A percentile compares a stretch with the other conserved stretches of the same genome.
Evolutionary conservation across 345 rosid species (phyloP).

Genomic region (Boechera stricta): DNA sequence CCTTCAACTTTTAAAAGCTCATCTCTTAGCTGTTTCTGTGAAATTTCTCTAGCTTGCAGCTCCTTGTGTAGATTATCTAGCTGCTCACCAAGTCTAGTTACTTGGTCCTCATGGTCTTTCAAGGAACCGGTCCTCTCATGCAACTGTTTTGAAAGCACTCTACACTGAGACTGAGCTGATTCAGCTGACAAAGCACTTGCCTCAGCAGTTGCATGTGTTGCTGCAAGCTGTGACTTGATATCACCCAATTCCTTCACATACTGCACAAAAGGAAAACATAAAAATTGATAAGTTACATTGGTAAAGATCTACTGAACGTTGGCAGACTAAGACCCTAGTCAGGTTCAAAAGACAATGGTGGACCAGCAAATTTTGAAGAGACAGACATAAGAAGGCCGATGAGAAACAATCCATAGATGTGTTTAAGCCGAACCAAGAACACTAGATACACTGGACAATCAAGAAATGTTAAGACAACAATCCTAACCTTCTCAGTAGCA

Average conservation of each 20-base stretch:
- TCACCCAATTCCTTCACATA: constrained; percentile 65
- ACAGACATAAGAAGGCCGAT: neutral
- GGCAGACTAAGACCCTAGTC: neutral
- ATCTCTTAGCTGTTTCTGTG: constrained; percentile 80
- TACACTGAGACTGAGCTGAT: constrained; percentile 74
- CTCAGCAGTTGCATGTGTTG: constrained; percentile 75
- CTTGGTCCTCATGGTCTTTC: constrained; percentile 73
- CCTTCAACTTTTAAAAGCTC: constrained; percentile 74
- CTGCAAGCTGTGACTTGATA: constrained; percentile 66
- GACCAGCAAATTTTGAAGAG: neutral
- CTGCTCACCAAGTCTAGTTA: constrained; percentile 64
- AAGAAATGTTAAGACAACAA: neutral
- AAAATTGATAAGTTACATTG: neutral
- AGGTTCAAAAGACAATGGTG: neutral
- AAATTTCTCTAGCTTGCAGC: constrained; percentile 73
- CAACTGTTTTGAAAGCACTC: constrained; percentile 59
- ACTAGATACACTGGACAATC: neutral
- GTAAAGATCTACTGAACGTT: neutral
- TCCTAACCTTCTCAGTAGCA: constrained; percentile 72
- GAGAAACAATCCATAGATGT: constrained; percentile 2
- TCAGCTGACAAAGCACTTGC: constrained; percentile 83
- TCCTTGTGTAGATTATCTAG: constrained; percentile 67
- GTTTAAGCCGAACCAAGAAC: constrained; percentile 5
- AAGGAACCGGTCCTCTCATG: constrained; percentile 64
- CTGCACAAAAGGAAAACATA: constrained; percentile 48